Percentiles rank a stretch among this genome's conserved stretches.
phyloP scores from a whole-genome alignment of 768 basidiomycete species.

The Auricularia auricula-judae region DNA sequence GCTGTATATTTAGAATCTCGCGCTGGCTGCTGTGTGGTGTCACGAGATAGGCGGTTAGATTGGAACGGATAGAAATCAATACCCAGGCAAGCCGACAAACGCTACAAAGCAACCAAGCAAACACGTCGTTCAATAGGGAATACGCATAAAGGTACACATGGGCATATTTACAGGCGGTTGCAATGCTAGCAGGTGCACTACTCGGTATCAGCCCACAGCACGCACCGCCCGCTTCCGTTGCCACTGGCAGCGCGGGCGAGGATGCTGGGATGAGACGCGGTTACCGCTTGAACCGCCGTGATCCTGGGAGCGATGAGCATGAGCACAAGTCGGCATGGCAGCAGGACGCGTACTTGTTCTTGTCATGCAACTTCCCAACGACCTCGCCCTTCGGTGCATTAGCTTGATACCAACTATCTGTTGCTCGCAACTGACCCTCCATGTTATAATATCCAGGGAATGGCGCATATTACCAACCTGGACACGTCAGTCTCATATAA shows the following conservation, averaged over 20 bases:
- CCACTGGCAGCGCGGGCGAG: conserved; percentile 68
- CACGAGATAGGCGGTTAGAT: no score
- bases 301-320: conserved; percentile 33
- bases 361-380: conserved; percentile 51
- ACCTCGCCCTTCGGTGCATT: conserved; percentile 48
- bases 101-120: no score
- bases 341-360: conserved; percentile 31
- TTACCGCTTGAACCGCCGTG: conserved; percentile 82
- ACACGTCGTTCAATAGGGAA: no score
- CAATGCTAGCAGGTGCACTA: no score
- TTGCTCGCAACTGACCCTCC: conserved; percentile 37
- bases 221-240: conserved; percentile 69
- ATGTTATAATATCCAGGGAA: conserved; percentile 60
- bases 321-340: background rate
- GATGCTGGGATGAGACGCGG: conserved; percentile 68
- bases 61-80: no score
- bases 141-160: no score
- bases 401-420: background rate
- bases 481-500: background rate
- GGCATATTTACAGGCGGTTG: no score
- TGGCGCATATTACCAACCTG: conserved; percentile 76
- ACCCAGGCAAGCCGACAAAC: no score
- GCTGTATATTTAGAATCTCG: no score
- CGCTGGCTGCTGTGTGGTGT: no score
- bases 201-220: conserved; percentile 50